A percentile compares a stretch with the other conserved stretches of the same genome.
These are phyloP conservation scores for Botrytis squamosa DNA, from an alignment of 2,329 filamentous ascomycete species.

Conservation along the genomic window DNA sequence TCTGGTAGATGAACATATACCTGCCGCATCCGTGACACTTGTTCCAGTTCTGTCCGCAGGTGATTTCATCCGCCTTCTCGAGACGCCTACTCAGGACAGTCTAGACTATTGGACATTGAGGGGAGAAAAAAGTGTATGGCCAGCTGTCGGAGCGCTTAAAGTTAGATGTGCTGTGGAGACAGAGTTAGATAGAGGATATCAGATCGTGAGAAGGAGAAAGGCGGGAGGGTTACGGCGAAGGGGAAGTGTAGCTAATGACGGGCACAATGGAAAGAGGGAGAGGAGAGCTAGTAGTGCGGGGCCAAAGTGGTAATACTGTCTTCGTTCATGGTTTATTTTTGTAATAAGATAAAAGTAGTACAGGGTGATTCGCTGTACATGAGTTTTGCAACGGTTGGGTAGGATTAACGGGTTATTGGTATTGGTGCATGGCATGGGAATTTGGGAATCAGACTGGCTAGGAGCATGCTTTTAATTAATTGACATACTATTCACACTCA, in stretches of 20 bases:
- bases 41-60: constrained; percentile 72
- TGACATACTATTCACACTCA: background rate
- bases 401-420: background rate
- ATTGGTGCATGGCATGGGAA: background rate
- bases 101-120: constrained; percentile 82
- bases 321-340: background rate
- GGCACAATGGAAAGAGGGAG: constrained; percentile 31
- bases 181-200: constrained; percentile 82
- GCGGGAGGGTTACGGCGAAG: constrained; percentile 38
- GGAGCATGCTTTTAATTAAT: background rate
- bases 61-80: constrained; percentile 78
- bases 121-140: constrained; percentile 89
- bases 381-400: background rate
- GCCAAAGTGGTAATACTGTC: constrained; percentile 27
- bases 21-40: constrained; percentile 74
- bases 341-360: background rate
- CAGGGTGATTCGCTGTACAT: background rate
- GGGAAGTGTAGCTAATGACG: constrained; percentile 37
- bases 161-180: constrained; percentile 83
- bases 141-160: constrained; percentile 76
- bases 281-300: constrained; percentile 36
- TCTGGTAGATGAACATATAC: constrained; percentile 78
- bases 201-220: constrained; percentile 63
- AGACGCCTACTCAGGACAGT: constrained; percentile 73
- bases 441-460: background rate